Evolutionary conservation across 2,329 filamentous ascomycete species (phyloP).

Genomic region (Fusarium abutilonis): DNA sequence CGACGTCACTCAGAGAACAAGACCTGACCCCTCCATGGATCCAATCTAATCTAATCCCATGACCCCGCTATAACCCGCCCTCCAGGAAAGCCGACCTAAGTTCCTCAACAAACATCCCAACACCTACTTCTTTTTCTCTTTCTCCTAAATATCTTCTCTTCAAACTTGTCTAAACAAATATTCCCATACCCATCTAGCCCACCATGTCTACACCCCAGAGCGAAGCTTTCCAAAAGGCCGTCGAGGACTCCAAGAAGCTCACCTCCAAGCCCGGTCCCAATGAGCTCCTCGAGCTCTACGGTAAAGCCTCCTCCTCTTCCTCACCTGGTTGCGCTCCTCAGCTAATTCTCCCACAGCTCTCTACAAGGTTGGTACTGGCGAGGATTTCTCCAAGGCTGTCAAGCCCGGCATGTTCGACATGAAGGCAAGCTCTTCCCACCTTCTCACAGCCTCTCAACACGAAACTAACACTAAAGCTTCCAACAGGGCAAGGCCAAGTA

Average conservation of each 20-base stretch:
- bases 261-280: slow-evolving; percentile 70
- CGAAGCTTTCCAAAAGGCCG: slow-evolving; percentile 65
- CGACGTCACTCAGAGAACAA: slow-evolving; percentile 29
- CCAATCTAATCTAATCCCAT: slow-evolving; percentile 28
- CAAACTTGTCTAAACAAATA: background rate
- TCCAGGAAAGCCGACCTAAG: slow-evolving; percentile 24
- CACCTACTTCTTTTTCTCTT: slow-evolving; percentile 17
- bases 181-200: slow-evolving; percentile 18
- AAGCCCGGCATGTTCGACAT: slow-evolving; percentile 76
- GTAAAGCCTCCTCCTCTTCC: slow-evolving; percentile 50
- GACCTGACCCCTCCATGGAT: slow-evolving; percentile 26
- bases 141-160: slow-evolving; percentile 1
- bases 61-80: slow-evolving; percentile 40
- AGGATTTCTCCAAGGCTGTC: slow-evolving; percentile 65
- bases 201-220: slow-evolving; percentile 56
- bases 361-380: slow-evolving; percentile 67
- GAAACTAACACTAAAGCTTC: slow-evolving; percentile 16
- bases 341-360: slow-evolving; percentile 54
- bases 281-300: slow-evolving; percentile 71
- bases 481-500: slow-evolving; percentile 81
- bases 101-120: slow-evolving; percentile 42
- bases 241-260: slow-evolving; percentile 73
- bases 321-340: background rate
- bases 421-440: slow-evolving; percentile 58
- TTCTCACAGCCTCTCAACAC: background rate